Conservation (phyloP, 192 early-diverging fungal genomes). For the Coemansia sp. region DNA sequence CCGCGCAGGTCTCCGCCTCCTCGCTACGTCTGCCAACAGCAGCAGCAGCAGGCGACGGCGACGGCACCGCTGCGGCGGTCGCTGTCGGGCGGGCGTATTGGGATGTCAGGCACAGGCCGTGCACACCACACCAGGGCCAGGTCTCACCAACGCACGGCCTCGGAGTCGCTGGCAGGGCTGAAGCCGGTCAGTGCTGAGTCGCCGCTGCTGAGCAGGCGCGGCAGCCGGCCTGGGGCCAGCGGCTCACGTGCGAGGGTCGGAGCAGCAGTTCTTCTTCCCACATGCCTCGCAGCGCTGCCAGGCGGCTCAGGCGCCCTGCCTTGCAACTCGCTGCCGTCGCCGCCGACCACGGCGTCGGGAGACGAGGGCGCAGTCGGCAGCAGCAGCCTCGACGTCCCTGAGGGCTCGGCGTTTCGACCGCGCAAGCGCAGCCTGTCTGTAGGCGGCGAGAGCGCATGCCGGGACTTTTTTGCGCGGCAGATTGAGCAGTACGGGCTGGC, state of each 20-base stretch:
- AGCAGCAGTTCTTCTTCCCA: background rate
- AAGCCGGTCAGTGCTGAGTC: background rate
- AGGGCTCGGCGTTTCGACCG: slow-evolving; percentile 31
- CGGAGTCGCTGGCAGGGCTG: slow-evolving; percentile 19
- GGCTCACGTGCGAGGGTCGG: slow-evolving; percentile 1
- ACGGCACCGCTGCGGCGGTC: slow-evolving; percentile 27
- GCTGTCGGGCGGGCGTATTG: slow-evolving; percentile 29
- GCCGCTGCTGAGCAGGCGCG: slow-evolving; percentile 4
- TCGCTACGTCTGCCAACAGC: slow-evolving; percentile 1
- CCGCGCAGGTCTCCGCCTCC: background rate
- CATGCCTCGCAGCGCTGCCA: background rate
- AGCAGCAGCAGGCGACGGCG: background rate
- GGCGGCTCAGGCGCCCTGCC: background rate
- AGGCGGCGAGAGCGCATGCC: slow-evolving; percentile 46
- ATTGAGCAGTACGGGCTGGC: slow-evolving; percentile 55
- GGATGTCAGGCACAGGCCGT: background rate
- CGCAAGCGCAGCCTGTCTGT: slow-evolving; percentile 57
- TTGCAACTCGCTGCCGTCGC: slow-evolving; percentile 10
- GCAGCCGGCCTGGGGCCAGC: background rate
- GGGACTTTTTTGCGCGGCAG: slow-evolving; percentile 48
- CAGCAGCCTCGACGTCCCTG: background rate
- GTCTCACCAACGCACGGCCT: slow-evolving; percentile 39
- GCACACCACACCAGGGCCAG: background rate
- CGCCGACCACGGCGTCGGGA: slow-evolving; percentile 17
- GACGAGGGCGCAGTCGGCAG: background rate